These are phyloP conservation scores for Dactylonectria estremocensis DNA, from an alignment of 2,329 filamentous ascomycete species.

Conservation along the genomic window DNA sequence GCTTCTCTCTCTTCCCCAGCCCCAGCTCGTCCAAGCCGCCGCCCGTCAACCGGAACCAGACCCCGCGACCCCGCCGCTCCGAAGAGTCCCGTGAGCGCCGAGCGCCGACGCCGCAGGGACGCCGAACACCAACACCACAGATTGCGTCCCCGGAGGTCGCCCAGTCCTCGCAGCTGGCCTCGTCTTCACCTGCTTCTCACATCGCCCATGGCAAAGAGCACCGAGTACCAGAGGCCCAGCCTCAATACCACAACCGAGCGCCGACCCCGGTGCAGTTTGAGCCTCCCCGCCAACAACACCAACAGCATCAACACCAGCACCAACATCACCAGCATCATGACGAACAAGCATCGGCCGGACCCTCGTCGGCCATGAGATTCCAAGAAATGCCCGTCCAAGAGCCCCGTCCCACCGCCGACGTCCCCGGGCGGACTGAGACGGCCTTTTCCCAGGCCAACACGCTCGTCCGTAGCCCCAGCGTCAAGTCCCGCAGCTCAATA, in stretches of 20 bases:
- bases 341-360: conserved; percentile 45
- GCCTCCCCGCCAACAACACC: conserved; percentile 28
- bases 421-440: conserved; percentile 64
- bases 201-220: conserved; percentile 42
- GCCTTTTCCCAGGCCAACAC: conserved; percentile 67
- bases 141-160: conserved; percentile 35
- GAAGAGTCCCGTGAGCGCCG: conserved; percentile 52
- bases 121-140: conserved; percentile 47
- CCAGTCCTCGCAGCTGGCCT: conserved; percentile 19
- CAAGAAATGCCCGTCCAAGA: conserved; percentile 53
- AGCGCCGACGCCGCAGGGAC: conserved; percentile 54
- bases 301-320: too few relatives aligned
- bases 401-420: conserved; percentile 59
- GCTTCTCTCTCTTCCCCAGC: conserved; percentile 72
- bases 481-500: conserved; percentile 69
- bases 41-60: conserved; percentile 56
- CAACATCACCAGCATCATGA: background rate
- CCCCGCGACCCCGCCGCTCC: conserved; percentile 56
- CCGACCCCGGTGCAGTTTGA: conserved; percentile 55
- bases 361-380: conserved; percentile 38
- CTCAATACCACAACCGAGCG: conserved; percentile 50
- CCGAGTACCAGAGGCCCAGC: conserved; percentile 52
- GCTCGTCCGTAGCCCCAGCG: conserved; percentile 65
- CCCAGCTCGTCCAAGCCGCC: conserved; percentile 57
- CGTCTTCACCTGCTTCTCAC: background rate